phyloP scores from a whole-genome alignment of 1,284 basidiomycete genomes.

The Boletus mariae region DNA sequence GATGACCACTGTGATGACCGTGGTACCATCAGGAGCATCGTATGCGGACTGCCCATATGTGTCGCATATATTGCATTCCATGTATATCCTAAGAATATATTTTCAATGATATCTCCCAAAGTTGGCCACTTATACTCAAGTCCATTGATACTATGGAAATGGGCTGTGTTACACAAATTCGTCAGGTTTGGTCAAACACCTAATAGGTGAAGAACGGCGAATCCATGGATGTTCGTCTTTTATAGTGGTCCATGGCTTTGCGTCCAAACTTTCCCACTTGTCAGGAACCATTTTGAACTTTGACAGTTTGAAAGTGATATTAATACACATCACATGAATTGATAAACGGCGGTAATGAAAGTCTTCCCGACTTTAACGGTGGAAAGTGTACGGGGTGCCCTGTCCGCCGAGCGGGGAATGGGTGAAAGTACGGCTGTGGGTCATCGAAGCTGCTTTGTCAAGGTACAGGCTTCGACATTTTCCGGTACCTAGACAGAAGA shows the following conservation, averaged over 20 bases:
- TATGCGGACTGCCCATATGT: background rate
- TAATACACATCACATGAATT: background rate
- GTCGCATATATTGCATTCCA: background rate
- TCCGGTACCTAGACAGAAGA: background rate
- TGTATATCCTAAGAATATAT: background rate
- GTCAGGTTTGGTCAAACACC: background rate
- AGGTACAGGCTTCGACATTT: background rate
- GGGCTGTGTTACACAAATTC: background rate
- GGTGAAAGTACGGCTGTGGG: background rate
- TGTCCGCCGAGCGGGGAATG: background rate
- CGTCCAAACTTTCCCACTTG: background rate
- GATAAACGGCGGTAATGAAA: background rate
- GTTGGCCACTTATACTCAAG: too few species aligned
- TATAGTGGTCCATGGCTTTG: background rate
- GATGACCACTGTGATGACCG: background rate
- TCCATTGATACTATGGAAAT: too few species aligned
- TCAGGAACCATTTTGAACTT: background rate
- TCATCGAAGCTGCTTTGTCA: background rate
- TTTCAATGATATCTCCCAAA: background rate
- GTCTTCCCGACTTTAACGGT: background rate
- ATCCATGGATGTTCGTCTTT: background rate
- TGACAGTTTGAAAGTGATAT: background rate
- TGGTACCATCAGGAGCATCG: background rate
- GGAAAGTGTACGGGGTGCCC: slow-evolving; percentile 1
- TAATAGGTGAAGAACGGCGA: background rate